phyloP scores from a whole-genome alignment of 2,329 filamentous ascomycete genomes.

The Furcasterigmium sp. region DNA sequence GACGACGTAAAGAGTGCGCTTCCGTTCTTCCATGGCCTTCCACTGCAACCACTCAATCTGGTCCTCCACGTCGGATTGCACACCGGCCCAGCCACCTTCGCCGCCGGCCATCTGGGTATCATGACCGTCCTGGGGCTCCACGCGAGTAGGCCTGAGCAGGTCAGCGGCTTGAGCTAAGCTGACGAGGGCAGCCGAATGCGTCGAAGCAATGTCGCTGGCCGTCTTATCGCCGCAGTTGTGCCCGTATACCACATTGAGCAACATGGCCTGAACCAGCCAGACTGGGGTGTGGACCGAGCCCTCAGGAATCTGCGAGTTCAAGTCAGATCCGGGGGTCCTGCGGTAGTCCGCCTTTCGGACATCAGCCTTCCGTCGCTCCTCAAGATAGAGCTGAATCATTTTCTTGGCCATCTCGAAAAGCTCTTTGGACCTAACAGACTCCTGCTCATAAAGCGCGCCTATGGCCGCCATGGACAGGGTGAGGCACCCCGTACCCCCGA shows the following conservation, averaged over 20 bases:
- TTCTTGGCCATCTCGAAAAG: slow-evolving; percentile 92
- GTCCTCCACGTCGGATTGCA: slow-evolving; percentile 46
- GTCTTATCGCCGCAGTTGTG: slow-evolving; percentile 91
- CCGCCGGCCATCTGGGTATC: slow-evolving; percentile 53
- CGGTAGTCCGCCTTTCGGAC: slow-evolving; percentile 60
- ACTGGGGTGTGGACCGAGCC: slow-evolving; percentile 71
- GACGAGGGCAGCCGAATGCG: slow-evolving; percentile 84
- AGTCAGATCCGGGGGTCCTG: slow-evolving; percentile 41
- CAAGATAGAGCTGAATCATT: slow-evolving; percentile 89
- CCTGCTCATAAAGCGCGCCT: slow-evolving; percentile 72
- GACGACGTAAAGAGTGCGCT: slow-evolving; percentile 85
- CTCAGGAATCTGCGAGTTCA: slow-evolving; percentile 46
- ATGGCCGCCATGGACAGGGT: slow-evolving; percentile 83
- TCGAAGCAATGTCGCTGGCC: slow-evolving; percentile 85
- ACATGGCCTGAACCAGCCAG: slow-evolving; percentile 95
- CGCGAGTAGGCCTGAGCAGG: slow-evolving; percentile 45
- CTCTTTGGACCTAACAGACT: slow-evolving; percentile 72
- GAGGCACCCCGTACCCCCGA: slow-evolving; percentile 80
- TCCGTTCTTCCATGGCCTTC: slow-evolving; percentile 85
- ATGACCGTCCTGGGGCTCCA: slow-evolving; percentile 39
- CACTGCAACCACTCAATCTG: slow-evolving; percentile 81
- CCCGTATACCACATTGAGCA: slow-evolving; percentile 92
- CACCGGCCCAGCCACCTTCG: slow-evolving; percentile 40
- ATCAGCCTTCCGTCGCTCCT: slow-evolving; percentile 83
- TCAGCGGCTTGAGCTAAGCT: slow-evolving; percentile 88